Conservation (phyloP, 352 stramenopile species). For the Stephanocyclus meneghinianus region DNA sequence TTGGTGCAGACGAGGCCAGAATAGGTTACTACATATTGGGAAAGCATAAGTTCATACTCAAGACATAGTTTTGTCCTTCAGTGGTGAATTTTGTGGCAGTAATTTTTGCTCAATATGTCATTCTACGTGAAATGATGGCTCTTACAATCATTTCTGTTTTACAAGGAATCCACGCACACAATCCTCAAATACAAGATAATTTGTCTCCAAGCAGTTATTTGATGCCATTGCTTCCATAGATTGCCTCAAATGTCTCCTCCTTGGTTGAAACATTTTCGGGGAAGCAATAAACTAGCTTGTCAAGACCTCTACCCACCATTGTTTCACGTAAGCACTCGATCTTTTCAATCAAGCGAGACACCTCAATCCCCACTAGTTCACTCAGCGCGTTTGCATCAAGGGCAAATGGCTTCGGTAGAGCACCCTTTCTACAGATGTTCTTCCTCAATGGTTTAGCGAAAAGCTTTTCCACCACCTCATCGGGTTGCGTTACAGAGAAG, state of each 20-base stretch:
- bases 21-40: no score
- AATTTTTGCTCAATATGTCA: no score
- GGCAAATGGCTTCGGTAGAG: slow-evolving; percentile 8
- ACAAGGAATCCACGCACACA: no score
- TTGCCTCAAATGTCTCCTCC: slow-evolving; percentile 16
- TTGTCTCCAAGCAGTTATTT: neutral
- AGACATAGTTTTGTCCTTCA: no score
- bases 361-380: slow-evolving; percentile 21
- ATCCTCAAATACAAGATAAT: neutral
- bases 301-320: slow-evolving; percentile 14
- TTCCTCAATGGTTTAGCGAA: slow-evolving; percentile 18
- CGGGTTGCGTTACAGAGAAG: slow-evolving; percentile 17
- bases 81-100: no score
- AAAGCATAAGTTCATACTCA: no score
- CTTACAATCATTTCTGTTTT: no score
- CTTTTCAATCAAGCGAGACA: slow-evolving; percentile 12
- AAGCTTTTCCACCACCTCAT: slow-evolving; percentile 22
- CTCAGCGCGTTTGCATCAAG: slow-evolving; percentile 19
- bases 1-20: no score
- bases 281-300: slow-evolving; percentile 23
- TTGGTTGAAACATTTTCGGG: slow-evolving; percentile 24
- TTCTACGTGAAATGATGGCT: no score
- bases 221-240: slow-evolving; percentile 23
- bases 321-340: slow-evolving; percentile 16
- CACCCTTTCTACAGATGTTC: slow-evolving; percentile 5